Conservation (phyloP, 2,329 filamentous ascomycete genomes). For the Ascochyta rabiei region DNA sequence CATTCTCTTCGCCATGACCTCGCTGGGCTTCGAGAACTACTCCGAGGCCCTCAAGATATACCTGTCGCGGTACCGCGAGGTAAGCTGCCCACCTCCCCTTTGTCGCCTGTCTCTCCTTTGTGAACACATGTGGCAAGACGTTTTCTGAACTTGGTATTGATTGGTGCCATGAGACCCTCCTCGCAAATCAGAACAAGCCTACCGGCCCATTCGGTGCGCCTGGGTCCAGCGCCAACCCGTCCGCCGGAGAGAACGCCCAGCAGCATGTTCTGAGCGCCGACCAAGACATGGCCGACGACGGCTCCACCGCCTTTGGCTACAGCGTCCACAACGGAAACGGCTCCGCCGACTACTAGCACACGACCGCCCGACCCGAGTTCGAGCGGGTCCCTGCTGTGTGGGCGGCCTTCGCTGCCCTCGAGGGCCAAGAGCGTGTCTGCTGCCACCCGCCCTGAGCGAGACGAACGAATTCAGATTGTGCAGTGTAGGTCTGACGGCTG, state of each 20-base stretch:
- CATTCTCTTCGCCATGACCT: conserved; percentile 98
- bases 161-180: conserved; percentile 73
- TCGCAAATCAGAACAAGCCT: conserved; percentile 69
- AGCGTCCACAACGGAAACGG: conserved; percentile 51
- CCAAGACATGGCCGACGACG: conserved; percentile 52
- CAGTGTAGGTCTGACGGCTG: background rate
- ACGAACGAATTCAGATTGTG: background rate
- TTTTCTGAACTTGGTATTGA: conserved; percentile 59
- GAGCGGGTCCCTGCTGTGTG: conserved; percentile 12
- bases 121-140: conserved; percentile 48
- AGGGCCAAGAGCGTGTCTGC: background rate
- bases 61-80: conserved; percentile 95
- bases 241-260: conserved; percentile 45
- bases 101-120: conserved; percentile 43
- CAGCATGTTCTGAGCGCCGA: conserved; percentile 53
- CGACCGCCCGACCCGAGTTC: conserved; percentile 17
- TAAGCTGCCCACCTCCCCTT: conserved; percentile 61
- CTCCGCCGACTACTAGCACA: conserved; percentile 45
- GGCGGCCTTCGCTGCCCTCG: background rate
- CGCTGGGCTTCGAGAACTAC: conserved; percentile 98
- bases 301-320: conserved; percentile 51
- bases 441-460: background rate
- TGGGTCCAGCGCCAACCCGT: conserved; percentile 44
- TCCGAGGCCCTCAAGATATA: conserved; percentile 98
- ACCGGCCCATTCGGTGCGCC: conserved; percentile 46